Conservation (phyloP, 2,329 filamentous ascomycete genomes). For the Hirsutella rhossiliensis region DNA sequence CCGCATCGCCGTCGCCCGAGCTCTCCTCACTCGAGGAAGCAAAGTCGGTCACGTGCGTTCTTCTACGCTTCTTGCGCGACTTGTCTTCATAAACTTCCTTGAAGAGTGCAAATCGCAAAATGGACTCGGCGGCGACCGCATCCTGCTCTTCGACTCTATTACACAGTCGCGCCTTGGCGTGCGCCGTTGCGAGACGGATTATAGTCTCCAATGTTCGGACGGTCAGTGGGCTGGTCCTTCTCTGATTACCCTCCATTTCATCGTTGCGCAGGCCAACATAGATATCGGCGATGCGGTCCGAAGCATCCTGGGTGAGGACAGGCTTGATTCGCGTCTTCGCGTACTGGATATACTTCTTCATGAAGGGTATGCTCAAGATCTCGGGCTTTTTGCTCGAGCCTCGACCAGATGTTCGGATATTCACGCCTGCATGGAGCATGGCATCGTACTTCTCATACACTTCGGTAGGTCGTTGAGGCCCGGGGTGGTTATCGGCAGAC, state of each 20-base stretch:
- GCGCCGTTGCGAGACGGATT: constrained; percentile 93
- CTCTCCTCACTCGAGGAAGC: constrained; percentile 48
- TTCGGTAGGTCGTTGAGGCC: constrained; percentile 65
- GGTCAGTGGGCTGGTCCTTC: constrained; percentile 88
- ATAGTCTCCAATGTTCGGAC: constrained; percentile 94
- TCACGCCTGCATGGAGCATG: constrained; percentile 86
- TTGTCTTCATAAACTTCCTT: constrained; percentile 80
- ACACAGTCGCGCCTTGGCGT: constrained; percentile 84
- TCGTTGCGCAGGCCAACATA: constrained; percentile 93
- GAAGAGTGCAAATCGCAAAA: constrained; percentile 89
- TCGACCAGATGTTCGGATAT: constrained; percentile 57
- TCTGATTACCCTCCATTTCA: constrained; percentile 86
- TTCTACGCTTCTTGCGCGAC: constrained; percentile 73
- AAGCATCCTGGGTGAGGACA: constrained; percentile 77
- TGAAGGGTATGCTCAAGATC: constrained; percentile 90
- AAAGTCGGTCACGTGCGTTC: constrained; percentile 46
- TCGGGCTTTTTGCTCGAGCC: constrained; percentile 68
- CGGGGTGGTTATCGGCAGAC: constrained; percentile 65
- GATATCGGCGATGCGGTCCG: constrained; percentile 79
- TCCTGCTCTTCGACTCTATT: constrained; percentile 83
- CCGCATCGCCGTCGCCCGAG: constrained; percentile 42
- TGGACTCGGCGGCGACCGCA: constrained; percentile 74
- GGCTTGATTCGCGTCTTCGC: constrained; percentile 88
- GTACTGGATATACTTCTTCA: constrained; percentile 99
- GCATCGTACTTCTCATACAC: constrained; percentile 94